Evolutionary conservation across 345 rosid genomes (phyloP).

Genomic region (Eucalyptus coolabah): DNA sequence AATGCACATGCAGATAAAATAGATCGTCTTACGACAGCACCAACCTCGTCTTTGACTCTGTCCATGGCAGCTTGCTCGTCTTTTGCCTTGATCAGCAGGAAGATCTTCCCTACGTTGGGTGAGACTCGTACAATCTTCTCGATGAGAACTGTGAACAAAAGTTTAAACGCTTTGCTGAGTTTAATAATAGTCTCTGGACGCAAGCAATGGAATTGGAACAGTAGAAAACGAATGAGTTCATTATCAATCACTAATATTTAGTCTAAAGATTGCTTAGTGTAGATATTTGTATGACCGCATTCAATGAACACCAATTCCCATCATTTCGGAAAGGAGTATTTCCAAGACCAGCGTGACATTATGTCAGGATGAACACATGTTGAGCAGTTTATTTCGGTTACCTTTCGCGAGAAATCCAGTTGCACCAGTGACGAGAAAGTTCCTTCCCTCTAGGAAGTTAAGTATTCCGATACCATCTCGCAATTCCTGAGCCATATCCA

Average conservation of each 20-base stretch:
- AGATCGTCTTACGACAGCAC: background rate
- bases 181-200: background rate
- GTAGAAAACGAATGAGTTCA: background rate
- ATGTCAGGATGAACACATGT: too few species aligned
- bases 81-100: background rate
- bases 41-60: background rate
- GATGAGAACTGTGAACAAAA: background rate
- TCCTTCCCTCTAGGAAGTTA: background rate
- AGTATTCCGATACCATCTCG: background rate
- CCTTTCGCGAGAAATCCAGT: slow-evolving; percentile 1
- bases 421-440: background rate
- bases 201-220: background rate
- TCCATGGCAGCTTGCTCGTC: background rate
- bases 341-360: background rate
- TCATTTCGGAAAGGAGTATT: background rate
- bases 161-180: background rate
- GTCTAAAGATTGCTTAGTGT: background rate
- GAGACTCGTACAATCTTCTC: background rate
- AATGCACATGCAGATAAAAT: background rate
- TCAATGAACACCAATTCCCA: background rate
- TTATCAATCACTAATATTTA: background rate
- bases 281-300: too few species aligned
- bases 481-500: background rate
- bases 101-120: background rate
- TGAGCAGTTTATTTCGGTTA: background rate